Conservation (phyloP, 805 yeast genomes). For the Sporopachydermia quercuum region DNA sequence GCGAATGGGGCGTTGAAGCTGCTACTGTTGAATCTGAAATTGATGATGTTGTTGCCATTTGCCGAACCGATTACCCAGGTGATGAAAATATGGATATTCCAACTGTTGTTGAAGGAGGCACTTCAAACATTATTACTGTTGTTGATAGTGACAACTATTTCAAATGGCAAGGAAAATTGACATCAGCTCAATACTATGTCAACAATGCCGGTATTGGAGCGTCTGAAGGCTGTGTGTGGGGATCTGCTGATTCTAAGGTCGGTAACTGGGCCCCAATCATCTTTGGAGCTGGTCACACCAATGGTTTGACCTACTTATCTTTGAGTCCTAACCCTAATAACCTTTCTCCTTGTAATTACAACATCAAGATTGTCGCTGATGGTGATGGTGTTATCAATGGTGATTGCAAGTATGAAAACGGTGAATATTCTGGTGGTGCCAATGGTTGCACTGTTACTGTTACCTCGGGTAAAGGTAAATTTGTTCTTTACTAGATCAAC, state of each 20-base stretch:
- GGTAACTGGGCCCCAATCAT: conserved; percentile 99
- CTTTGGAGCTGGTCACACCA: conserved; percentile 80
- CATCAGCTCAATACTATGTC: conserved; percentile 94
- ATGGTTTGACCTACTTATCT: conserved; percentile 66
- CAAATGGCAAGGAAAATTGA: conserved; percentile 63
- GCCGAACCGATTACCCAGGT: conserved; percentile 99
- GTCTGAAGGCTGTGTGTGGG: conserved; percentile 94
- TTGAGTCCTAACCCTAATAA: conserved; percentile 94
- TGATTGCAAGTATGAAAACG: conserved; percentile 66
- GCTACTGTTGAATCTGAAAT: conserved; percentile 59
- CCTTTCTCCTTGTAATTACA: conserved; percentile 48
- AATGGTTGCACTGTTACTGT: conserved; percentile 65
- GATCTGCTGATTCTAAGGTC: conserved; percentile 55
- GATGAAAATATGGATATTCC: conserved; percentile 97
- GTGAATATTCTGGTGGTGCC: conserved; percentile 42
- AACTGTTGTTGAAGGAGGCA: conserved; percentile 63
- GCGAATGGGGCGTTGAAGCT: conserved; percentile 72
- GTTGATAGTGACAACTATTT: conserved; percentile 70
- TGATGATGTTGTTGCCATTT: conserved; percentile 59
- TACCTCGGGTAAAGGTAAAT: conserved; percentile 42
- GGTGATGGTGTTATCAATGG: conserved; percentile 54
- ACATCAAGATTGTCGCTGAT: conserved; percentile 64
- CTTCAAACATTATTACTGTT: conserved; percentile 51
- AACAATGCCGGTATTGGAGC: conserved; percentile 88
- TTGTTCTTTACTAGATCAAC: conserved; percentile 35